phyloP scores from a whole-genome alignment of 192 early-diverging fungal genomes.

The Coemansia sp. region DNA sequence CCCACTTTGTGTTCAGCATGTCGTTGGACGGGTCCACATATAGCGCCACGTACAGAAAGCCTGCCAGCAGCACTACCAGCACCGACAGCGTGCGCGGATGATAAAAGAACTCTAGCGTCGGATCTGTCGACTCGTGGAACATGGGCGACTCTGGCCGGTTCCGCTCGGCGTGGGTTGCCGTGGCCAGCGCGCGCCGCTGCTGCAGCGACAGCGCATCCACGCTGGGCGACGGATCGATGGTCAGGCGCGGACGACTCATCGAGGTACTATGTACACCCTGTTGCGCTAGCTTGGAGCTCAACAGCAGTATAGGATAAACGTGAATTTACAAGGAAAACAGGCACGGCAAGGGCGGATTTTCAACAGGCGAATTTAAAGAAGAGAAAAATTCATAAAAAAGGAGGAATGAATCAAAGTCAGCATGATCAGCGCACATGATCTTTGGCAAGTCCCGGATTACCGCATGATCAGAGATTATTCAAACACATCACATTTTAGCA shows the following conservation, averaged over 20 bases:
- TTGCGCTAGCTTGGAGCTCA: too few relatives aligned
- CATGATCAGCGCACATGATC: too few relatives aligned
- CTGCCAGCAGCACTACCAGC: slow-evolving; percentile 34
- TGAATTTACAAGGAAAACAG: too few relatives aligned
- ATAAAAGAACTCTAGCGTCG: slow-evolving; percentile 50
- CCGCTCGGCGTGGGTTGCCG: background rate
- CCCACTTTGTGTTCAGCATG: slow-evolving; percentile 51
- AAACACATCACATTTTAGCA: too few relatives aligned
- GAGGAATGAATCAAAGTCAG: too few relatives aligned
- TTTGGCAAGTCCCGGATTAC: too few relatives aligned
- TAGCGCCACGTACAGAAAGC: slow-evolving; percentile 50
- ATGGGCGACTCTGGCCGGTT: slow-evolving; percentile 16
- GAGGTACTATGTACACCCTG: background rate
- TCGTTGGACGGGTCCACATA: slow-evolving; percentile 44
- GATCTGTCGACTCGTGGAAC: slow-evolving; percentile 49
- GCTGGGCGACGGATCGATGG: background rate
- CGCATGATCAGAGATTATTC: too few relatives aligned
- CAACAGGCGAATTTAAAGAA: too few relatives aligned
- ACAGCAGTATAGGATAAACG: too few relatives aligned
- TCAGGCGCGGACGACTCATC: background rate
- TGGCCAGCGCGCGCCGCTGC: background rate
- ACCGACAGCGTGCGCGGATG: slow-evolving; percentile 49
- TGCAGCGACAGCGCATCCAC: background rate
- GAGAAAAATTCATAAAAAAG: too few relatives aligned
- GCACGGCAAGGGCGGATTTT: too few relatives aligned